These are phyloP conservation scores for Herpetomonas tarakana DNA, from an alignment of 208 protist species.

Conservation along the genomic window DNA sequence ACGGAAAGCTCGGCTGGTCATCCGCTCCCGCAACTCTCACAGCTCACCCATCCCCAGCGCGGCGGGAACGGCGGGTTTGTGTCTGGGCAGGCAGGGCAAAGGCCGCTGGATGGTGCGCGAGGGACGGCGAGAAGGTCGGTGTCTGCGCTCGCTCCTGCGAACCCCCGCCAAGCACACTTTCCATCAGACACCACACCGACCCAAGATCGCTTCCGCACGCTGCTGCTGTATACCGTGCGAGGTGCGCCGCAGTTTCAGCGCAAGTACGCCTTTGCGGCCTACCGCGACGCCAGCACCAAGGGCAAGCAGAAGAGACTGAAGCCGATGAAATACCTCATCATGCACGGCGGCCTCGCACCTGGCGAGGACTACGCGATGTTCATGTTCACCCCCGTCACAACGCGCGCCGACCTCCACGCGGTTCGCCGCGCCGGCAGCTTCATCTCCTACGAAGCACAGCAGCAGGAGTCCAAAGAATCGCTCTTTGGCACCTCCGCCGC, in stretches of 20 bases:
- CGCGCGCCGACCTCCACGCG: slow-evolving; percentile 12
- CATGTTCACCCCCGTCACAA: slow-evolving; percentile 54
- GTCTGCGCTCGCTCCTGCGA: neutral
- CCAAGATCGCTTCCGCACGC: slow-evolving; percentile 11
- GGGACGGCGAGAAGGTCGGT: too few relatives aligned
- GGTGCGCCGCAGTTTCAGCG: slow-evolving; percentile 66
- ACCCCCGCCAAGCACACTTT: neutral
- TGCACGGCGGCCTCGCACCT: slow-evolving; percentile 67
- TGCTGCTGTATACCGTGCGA: slow-evolving; percentile 41
- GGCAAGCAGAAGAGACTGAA: slow-evolving; percentile 16
- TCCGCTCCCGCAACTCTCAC: too few relatives aligned
- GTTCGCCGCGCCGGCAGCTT: slow-evolving; percentile 5
- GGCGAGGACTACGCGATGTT: slow-evolving; percentile 74
- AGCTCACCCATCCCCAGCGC: neutral
- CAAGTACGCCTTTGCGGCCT: slow-evolving; percentile 68
- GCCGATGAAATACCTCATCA: slow-evolving; percentile 63
- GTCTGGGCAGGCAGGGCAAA: too few relatives aligned
- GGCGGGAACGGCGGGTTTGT: neutral
- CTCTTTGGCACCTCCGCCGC: neutral
- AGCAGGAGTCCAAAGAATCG: neutral
- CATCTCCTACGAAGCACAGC: neutral
- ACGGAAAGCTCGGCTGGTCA: neutral
- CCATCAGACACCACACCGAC: neutral
- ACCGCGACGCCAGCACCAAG: slow-evolving; percentile 25
- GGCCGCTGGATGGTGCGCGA: too few relatives aligned